Base-by-base conservation (phyloP, 257 asterid genomes). In the Solanum gracilifrons region DNA sequence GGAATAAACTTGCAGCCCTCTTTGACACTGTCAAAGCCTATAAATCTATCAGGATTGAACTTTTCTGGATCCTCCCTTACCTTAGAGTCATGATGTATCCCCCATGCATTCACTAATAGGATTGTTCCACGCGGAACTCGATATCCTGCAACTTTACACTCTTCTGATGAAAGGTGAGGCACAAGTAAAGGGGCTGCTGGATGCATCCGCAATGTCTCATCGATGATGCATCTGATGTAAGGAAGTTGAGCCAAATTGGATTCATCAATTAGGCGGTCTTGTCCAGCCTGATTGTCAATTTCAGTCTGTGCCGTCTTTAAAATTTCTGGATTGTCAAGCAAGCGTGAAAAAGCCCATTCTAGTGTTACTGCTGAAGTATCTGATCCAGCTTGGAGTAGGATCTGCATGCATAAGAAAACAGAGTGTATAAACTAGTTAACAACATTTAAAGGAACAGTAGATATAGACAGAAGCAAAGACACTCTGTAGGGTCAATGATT, bases 41-140 rank as follows among this genome's bases (percentile, higher is more conserved):
- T 32, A 35, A 93, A 94, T 83, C 98, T 95, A n/a, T 94, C 94
- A 0, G 99, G 99, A 75, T 51, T 88, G 86, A 96, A 96, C 84
- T 84, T 39, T 32, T 84, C 75, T 0, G 98, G 96, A 4, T 92
- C 92, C 5, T 87, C 94, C 98, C 97, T 93, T 48, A 89, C 73
- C 62, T 89, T 84, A 11, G 97, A 92, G 84, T 93, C 95, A 25
- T 88, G 90, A 1, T 96, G 99, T 80, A 95, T 92, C 75, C 93
- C 95, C 98, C 96, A 95, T 11, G 69, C 31, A 74, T 96, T 96
- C 64, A 95, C 92, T 35, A 96, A 46, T 13, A 95, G n/a, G 84
- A 93, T 90, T 15, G 96, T 92, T 39, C 95, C 91, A 9, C 82
- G 23, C 0, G 92, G 95, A 79, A 95, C 88, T 27, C 85, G 89